Base-by-base conservation (phyloP, 345 rosid species). In the Aquilaria yunnanensis region DNA sequence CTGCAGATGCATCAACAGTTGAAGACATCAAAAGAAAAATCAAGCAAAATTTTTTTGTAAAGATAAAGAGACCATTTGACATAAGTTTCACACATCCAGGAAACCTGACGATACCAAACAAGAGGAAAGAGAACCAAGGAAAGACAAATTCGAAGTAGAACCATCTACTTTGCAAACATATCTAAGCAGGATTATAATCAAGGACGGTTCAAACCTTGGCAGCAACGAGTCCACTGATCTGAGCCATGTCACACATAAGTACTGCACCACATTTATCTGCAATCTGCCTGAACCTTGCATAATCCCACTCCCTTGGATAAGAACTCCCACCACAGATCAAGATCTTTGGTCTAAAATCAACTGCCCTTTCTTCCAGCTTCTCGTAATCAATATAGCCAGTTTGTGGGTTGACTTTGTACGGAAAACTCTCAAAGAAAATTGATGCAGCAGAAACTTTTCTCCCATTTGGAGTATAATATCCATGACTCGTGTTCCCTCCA, bases 241-340 rank as follows among this genome's bases (percentile, higher is more conserved):
- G 93, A 14, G 93, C 93, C 96, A 91, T 88, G 67, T 86, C 91
- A 73, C 89, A 85, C 78, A 88, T 58, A 57, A 86, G 57, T 45
- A 83, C 84, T 41, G 93, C 84, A 9, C 96, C 91, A 61, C 86
- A 83, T 72, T 75, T 86, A 63, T 91, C 96, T 0, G 91, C 96
- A 77, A 84, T 76, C 73, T 71, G 84, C 74, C 85, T 86, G 78
- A 90, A 83, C 84, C 90, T 81, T 51, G 85, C 80, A 61, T 84
- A 81, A 45, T 85, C 89, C 89, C 86, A 88, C 45, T 88, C 96
- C 56, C 97, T 82, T 0, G 96, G 95, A 62, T 87, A 90, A 0
- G 97, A 85, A 67, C 97, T 90, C 57, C 97, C 97, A 23, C 97
- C 97, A 70, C 92, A 85, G 69, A 90, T 90, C 61, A 88, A 78